phyloP scores from a whole-genome alignment of 129 eudicot species.

The Pulicaria dysenterica region DNA sequence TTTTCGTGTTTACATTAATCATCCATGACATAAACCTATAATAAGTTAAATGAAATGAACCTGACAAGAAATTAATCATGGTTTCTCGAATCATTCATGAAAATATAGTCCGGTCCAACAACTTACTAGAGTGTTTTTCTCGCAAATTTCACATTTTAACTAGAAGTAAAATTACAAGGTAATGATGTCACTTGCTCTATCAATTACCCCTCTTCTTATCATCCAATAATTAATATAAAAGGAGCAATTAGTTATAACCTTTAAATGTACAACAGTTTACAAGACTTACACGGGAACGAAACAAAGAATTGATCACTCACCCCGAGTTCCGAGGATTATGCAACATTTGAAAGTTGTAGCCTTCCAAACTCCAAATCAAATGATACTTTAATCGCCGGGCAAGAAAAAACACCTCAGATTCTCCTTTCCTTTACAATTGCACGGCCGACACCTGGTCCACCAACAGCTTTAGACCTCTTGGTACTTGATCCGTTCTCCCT shows the following conservation, averaged over 20 bases:
- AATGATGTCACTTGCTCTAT: no score
- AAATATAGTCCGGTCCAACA: no score
- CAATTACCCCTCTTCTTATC: no score
- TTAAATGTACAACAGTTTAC: conserved; percentile 6
- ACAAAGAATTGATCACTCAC: background rate
- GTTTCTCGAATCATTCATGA: no score
- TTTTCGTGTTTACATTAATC: no score
- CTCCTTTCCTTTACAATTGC: background rate
- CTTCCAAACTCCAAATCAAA: background rate
- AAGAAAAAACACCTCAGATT: background rate
- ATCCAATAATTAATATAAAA: background rate
- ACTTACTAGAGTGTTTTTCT: no score
- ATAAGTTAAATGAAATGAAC: no score
- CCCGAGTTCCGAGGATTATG: background rate
- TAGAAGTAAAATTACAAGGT: no score
- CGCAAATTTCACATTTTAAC: no score
- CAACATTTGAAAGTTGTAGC: background rate
- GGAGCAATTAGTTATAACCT: conserved; percentile 1
- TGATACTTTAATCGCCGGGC: background rate
- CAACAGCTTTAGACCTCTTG: background rate
- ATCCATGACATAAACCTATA: no score
- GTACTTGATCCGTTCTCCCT: background rate
- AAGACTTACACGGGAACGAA: background rate
- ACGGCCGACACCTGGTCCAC: background rate
- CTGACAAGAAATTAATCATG: no score